Evolutionary conservation across 805 yeast genomes (phyloP).

Genomic region (Ogataea paraovalis): DNA sequence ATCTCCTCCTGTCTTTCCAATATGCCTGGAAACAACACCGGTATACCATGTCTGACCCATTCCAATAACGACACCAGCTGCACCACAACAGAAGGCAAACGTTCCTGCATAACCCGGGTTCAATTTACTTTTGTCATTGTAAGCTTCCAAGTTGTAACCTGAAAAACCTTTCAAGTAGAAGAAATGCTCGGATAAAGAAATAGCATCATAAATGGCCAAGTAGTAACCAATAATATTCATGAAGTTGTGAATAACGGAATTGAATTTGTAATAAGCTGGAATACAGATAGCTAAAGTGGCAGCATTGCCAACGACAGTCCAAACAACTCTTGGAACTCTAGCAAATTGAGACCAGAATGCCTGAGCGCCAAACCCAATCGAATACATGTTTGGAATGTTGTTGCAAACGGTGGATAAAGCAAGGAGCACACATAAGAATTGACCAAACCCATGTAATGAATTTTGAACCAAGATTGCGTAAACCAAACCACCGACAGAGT

Average conservation of each 20-base stretch:
- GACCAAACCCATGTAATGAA: slow-evolving; percentile 84
- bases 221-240: slow-evolving; percentile 92
- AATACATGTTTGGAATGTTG: slow-evolving; percentile 92
- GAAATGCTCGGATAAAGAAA: slow-evolving; percentile 78
- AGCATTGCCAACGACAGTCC: slow-evolving; percentile 77
- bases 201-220: slow-evolving; percentile 77
- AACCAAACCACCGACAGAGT: slow-evolving; percentile 78
- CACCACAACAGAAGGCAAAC: slow-evolving; percentile 76
- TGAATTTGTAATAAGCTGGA: slow-evolving; percentile 79
- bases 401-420: slow-evolving; percentile 89
- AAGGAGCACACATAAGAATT: slow-evolving; percentile 80
- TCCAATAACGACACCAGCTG: slow-evolving; percentile 81
- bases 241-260: slow-evolving; percentile 71
- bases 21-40: slow-evolving; percentile 60
- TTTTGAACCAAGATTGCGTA: slow-evolving; percentile 73
- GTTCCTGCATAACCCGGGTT: slow-evolving; percentile 81
- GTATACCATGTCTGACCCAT: slow-evolving; percentile 83
- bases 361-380: slow-evolving; percentile 83
- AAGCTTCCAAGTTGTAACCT: slow-evolving; percentile 61
- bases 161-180: slow-evolving; percentile 62
- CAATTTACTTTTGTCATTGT: slow-evolving; percentile 51
- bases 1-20: slow-evolving; percentile 76
- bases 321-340: slow-evolving; percentile 73
- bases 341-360: slow-evolving; percentile 73
- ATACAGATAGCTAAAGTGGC: slow-evolving; percentile 81